Evolutionary conservation across 78 protist genomes (phyloP).

Genomic region (Chrysochromulina tobinii): DNA sequence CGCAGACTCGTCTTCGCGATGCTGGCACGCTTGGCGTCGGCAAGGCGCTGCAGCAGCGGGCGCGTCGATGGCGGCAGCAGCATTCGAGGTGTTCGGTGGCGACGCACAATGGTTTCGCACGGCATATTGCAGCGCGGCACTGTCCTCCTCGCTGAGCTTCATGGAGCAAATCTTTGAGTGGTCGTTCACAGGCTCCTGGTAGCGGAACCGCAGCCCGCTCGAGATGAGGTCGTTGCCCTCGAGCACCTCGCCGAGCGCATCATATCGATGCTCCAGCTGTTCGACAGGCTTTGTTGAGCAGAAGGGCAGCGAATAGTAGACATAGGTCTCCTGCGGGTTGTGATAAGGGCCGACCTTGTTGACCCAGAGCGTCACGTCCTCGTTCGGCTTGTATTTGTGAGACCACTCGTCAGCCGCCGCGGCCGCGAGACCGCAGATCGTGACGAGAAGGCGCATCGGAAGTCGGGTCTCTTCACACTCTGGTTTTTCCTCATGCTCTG

Average conservation of each 20-base stretch:
- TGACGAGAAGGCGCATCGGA: no score
- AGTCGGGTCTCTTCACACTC: no score
- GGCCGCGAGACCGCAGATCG: neutral
- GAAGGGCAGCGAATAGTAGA: slow-evolving; percentile 48
- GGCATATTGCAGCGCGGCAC: neutral
- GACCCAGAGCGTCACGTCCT: slow-evolving; percentile 59
- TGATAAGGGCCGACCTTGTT: slow-evolving; percentile 85
- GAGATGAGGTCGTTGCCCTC: slow-evolving; percentile 72
- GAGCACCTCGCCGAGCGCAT: slow-evolving; percentile 80
- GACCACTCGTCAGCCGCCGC: slow-evolving; percentile 16
- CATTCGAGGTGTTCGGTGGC: no score
- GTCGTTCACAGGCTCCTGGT: neutral
- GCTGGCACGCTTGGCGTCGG: no score
- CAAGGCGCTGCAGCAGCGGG: neutral
- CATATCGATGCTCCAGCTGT: neutral
- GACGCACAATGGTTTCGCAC: neutral
- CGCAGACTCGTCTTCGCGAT: no score
- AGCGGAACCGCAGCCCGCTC: slow-evolving; percentile 48
- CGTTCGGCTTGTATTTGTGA: slow-evolving; percentile 54
- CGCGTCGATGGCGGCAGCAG: no score
- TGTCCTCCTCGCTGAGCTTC: neutral
- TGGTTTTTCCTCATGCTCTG: no score
- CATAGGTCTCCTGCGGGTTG: slow-evolving; percentile 89
- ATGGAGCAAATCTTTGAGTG: neutral
- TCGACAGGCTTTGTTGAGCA: neutral